Evolutionary conservation across 441 rosid species (phyloP).

Genomic region (Populus trichocarpa): DNA sequence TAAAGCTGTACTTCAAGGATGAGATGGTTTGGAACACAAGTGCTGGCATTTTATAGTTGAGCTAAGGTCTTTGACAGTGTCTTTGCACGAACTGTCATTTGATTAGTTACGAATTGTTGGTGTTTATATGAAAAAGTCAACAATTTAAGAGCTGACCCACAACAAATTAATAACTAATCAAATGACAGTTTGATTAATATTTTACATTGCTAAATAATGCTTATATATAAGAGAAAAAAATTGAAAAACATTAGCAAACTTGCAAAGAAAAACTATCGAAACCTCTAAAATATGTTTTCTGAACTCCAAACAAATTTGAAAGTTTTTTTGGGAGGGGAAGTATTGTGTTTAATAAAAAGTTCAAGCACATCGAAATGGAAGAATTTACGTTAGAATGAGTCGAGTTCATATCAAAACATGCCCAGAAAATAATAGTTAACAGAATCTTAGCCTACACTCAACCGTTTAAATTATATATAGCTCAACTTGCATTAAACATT

Average conservation of each 20-base stretch:
- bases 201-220: no score
- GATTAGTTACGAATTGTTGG: background rate
- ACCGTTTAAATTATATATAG: background rate
- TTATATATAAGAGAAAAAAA: no score
- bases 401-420: background rate
- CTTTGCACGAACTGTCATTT: background rate
- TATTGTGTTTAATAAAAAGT: no score
- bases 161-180: background rate
- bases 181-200: no score
- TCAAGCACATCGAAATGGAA: background rate
- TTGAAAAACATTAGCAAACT: no score
- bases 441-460: background rate
- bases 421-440: background rate
- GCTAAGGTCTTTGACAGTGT: background rate
- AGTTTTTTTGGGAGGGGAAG: no score
- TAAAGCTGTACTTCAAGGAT: background rate
- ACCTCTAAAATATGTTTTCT: no score
- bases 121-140: background rate
- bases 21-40: background rate
- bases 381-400: background rate
- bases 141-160: background rate
- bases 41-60: background rate
- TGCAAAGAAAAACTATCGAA: no score
- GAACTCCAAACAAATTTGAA: no score
- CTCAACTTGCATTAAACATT: background rate